phyloP scores from a whole-genome alignment of 108 stramenopile species.

The Cyclotella baltica region DNA sequence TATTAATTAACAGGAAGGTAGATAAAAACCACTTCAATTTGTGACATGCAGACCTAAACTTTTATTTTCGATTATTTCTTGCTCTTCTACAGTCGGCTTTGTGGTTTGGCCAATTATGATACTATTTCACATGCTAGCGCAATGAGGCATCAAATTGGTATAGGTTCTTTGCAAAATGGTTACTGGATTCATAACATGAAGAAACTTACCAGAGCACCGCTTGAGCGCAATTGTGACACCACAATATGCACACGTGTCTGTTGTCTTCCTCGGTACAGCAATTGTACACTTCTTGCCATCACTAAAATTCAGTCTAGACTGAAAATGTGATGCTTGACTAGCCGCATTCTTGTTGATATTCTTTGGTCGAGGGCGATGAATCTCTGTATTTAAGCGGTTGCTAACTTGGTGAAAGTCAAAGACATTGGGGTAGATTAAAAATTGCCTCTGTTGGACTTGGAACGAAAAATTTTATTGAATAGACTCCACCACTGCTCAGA shows the following conservation, averaged over 20 bases:
- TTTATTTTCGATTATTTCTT: constrained; percentile 4
- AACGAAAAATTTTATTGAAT: constrained; percentile 10
- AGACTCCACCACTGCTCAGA: constrained; percentile 15
- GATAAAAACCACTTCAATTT: too few relatives aligned
- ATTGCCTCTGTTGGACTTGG: constrained; percentile 1
- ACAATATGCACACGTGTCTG: constrained; percentile 21
- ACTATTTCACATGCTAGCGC: constrained; percentile 10
- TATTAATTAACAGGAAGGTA: too few relatives aligned
- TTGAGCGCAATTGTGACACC: constrained; percentile 23
- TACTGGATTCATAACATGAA: neutral
- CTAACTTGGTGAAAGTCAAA: constrained; percentile 15
- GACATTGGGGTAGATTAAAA: neutral
- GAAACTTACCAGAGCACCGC: neutral
- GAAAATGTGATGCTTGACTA: neutral
- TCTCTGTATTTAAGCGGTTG: neutral
- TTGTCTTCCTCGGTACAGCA: constrained; percentile 6
- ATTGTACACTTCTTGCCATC: constrained; percentile 10
- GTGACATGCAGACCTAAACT: too few relatives aligned
- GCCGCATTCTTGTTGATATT: neutral
- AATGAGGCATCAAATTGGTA: constrained; percentile 2
- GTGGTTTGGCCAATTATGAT: constrained; percentile 25
- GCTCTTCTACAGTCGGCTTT: constrained; percentile 2
- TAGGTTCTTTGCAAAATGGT: neutral
- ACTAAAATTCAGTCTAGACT: neutral
- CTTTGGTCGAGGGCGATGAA: neutral